Evolutionary conservation across 192 early-diverging fungal species (phyloP), one percentile per base, ranked within the genome.

Genomic region (Backusella sp.): DNA sequence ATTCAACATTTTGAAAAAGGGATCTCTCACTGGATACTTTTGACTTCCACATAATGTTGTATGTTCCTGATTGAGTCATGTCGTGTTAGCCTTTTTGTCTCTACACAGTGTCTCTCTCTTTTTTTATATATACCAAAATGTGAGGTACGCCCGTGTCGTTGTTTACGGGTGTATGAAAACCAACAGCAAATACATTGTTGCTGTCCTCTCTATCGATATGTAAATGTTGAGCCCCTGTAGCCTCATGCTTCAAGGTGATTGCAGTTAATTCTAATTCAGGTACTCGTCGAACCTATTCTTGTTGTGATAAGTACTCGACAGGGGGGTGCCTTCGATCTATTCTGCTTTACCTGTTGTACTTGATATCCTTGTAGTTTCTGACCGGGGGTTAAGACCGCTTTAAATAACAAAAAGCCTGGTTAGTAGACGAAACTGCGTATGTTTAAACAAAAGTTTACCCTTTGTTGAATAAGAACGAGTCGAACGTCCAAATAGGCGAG

Each of bases 1-100:
- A 74, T 96, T 97, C 36, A 96, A 84, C 97, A 98, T 98, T 82
- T 98, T 98, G 86, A 98, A 97, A 76, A 98, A 98, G n/a, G 97
- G 97, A 79, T 98, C 97, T 15, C 96, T 86, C 30, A 98, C 94
- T n/a, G 96, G 97, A 75, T 92, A 98, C 68, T 85, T 84, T 68
- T 88, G 76, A 68, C 92, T 94, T 8, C 97, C 97, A 73, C 97
- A 98, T 42, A 98, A 87, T 19, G 97, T 94, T 2, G 95, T 97
- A 80, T 98, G 97, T 84, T 97, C 95, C 83, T 84, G 21, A 35
- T 44, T 37, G 42, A 32, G 32, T 37, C 9, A 65, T 26, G 42
- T 41, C 12, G 9, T 14, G 53, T 26, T 68, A 74, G 39, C 30
- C 35, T 32, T 21, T 8, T 17, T 14, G 14, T 9, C 2, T 32